A percentile compares a stretch with the other conserved stretches of the same genome.
These are phyloP conservation scores for Jamesozyma gamospora DNA, from an alignment of 805 yeast genomes.

Conservation along the genomic window DNA sequence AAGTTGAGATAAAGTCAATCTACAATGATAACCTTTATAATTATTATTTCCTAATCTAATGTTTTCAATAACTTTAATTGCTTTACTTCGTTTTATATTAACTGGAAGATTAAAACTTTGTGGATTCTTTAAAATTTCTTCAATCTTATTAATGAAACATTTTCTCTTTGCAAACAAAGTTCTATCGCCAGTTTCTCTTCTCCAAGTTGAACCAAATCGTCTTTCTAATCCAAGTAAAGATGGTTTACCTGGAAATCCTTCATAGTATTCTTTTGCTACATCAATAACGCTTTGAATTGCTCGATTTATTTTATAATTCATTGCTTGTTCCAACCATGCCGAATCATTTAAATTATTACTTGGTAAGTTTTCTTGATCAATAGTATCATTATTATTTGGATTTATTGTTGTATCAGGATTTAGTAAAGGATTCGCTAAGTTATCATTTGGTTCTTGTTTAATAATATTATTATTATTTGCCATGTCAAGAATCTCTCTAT, in stretches of 20 bases:
- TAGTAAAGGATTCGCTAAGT: too few species aligned
- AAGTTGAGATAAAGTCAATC: conserved; percentile 18
- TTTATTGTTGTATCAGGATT: background rate
- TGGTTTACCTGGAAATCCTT: conserved; percentile 22
- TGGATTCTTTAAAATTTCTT: conserved; percentile 17
- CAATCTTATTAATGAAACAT: conserved; percentile 19
- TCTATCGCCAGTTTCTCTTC: conserved; percentile 21
- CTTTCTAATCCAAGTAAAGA: conserved; percentile 21
- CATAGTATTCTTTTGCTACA: conserved; percentile 24
- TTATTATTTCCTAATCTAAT: conserved; percentile 23
- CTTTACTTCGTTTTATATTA: conserved; percentile 12
- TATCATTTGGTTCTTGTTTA: too few species aligned
- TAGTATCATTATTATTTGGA: background rate
- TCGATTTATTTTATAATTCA: conserved; percentile 17
- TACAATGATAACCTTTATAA: conserved; percentile 12
- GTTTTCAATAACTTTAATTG: conserved; percentile 22
- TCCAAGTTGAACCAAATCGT: conserved; percentile 24
- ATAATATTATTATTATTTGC: too few species aligned
- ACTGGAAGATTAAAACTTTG: conserved; percentile 13
- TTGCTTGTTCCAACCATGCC: conserved; percentile 3
- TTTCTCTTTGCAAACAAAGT: conserved; percentile 23
- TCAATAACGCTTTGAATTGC: conserved; percentile 20
- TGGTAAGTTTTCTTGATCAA: too few species aligned
- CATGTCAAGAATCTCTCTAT: too few species aligned
- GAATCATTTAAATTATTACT: conserved; percentile 1